Conservation (phyloP, 805 yeast genomes). For the Saccharomycopsis fodiens region DNA sequence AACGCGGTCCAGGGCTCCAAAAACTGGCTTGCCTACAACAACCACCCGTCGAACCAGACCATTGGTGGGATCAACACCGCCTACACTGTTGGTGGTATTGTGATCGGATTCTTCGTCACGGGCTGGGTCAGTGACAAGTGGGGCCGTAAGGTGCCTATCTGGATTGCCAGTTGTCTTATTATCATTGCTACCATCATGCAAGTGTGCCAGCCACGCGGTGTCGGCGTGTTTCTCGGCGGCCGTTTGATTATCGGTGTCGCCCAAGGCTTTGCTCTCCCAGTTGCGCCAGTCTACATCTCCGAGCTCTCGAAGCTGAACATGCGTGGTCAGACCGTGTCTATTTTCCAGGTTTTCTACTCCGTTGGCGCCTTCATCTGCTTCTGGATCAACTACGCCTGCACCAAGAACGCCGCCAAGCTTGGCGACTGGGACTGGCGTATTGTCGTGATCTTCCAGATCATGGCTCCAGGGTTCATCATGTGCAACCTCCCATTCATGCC, state of each 20-base stretch:
- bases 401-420: slow-evolving; percentile 26
- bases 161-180: slow-evolving; percentile 13
- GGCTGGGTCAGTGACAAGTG: slow-evolving; percentile 21
- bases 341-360: slow-evolving; percentile 38
- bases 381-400: slow-evolving; percentile 36
- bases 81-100: slow-evolving; percentile 23
- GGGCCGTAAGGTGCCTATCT: slow-evolving; percentile 21
- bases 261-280: slow-evolving; percentile 36
- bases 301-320: slow-evolving; percentile 35
- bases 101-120: slow-evolving; percentile 22
- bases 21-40: slow-evolving; percentile 22
- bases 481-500: slow-evolving; percentile 29
- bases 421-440: slow-evolving; percentile 40
- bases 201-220: slow-evolving; percentile 20
- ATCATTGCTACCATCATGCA: slow-evolving; percentile 20
- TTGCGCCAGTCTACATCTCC: slow-evolving; percentile 35
- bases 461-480: slow-evolving; percentile 30
- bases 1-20: slow-evolving; percentile 23
- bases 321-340: slow-evolving; percentile 38
- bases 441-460: slow-evolving; percentile 30
- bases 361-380: slow-evolving; percentile 39
- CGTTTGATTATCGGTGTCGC: slow-evolving; percentile 36
- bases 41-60: slow-evolving; percentile 21
- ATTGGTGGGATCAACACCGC: slow-evolving; percentile 23
- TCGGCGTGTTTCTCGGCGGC: slow-evolving; percentile 27